Conservation (phyloP, 2,329 filamentous ascomycete species). For the Neodidymelliopsis sp. region DNA sequence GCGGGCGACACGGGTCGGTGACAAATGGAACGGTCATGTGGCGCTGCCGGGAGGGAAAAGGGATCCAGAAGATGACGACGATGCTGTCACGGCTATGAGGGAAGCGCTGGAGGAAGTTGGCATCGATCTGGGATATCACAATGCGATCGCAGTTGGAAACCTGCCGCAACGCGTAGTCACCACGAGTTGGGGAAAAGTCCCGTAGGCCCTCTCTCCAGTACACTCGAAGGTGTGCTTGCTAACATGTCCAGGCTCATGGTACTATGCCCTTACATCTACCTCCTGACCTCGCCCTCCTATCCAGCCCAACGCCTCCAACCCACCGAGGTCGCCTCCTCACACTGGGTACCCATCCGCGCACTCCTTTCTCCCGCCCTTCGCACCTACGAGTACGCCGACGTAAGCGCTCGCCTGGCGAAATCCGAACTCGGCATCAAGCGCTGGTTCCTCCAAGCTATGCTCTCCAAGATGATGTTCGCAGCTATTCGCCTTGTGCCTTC, state of each 20-base stretch:
- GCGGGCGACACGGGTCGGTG: slow-evolving; percentile 68
- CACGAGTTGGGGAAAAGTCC: slow-evolving; percentile 70
- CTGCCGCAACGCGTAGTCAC: slow-evolving; percentile 71
- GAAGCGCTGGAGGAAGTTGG: slow-evolving; percentile 74
- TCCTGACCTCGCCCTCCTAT: slow-evolving; percentile 64
- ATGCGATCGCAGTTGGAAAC: slow-evolving; percentile 63
- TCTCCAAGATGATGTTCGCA: slow-evolving; percentile 73
- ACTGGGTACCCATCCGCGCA: slow-evolving; percentile 71
- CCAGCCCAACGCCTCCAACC: slow-evolving; percentile 70
- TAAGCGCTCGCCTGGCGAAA: slow-evolving; percentile 67
- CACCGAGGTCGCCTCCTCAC: slow-evolving; percentile 71
- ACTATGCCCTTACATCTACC: slow-evolving; percentile 72
- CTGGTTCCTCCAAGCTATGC: slow-evolving; percentile 62
- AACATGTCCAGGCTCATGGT: slow-evolving; percentile 64
- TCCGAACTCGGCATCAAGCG: slow-evolving; percentile 63
- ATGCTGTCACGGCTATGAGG: slow-evolving; percentile 67
- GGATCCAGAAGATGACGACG: slow-evolving; percentile 69
- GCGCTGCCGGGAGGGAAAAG: slow-evolving; percentile 72
- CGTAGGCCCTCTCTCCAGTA: slow-evolving; percentile 53
- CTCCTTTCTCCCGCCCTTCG: slow-evolving; percentile 67
- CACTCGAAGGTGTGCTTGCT: neutral
- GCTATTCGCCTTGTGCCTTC: slow-evolving; percentile 69
- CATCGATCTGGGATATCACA: slow-evolving; percentile 61
- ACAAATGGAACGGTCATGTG: slow-evolving; percentile 74
- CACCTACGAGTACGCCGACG: slow-evolving; percentile 69